Evolutionary conservation across 768 basidiomycete genomes (phyloP), one percentile per base, ranked within the genome.

Genomic region (Bullera alba): DNA sequence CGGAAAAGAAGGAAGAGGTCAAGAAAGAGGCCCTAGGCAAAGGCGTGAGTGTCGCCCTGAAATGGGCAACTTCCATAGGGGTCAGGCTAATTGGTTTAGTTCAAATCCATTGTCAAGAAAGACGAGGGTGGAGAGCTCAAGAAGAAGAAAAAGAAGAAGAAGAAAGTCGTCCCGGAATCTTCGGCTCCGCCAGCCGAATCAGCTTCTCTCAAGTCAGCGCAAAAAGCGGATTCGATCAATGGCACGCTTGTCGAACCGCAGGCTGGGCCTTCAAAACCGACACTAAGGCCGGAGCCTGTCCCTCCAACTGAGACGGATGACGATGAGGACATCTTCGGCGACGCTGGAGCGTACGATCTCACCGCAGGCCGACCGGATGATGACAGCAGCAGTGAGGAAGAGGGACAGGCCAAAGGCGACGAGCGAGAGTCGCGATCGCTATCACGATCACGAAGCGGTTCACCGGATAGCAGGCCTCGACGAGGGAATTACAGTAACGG

Each of bases 251-350:
- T 21, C 8, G 37, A 39, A 39, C 38, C 12, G 53, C 42, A 39
- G 15, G 6, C 22, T 14, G 22, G 42, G 10, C 42, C 27, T 26
- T 28, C 42, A 10, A 37, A 27, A 17, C 44, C 29, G 27, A 46
- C 23, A 16, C 37, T 12, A 22, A 16, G 22, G 16, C 44, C 37
- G 28, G n/a, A 34, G n/a, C 10, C 32, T 10, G n/a, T 34, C 10
- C 23, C 50, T 16, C 55, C 51, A 25, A 28, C 46, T 12, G 39
- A 6, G 15, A 81, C 81, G 17, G 65, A 61, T 8, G 81, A 87
- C 34, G 70, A 67, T 46, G 79, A 87, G 35, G 86, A 93, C 65
- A 92, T 95, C 36, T 95, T 95, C 67, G 85, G 81, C 1, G 90
- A 76, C 46, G 86, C 81, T 4, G 89, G 84, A 7, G 87, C 87